Evolutionary conservation across 23 red algal species (phyloP).

Genomic region (Gracilaria domingensis): DNA sequence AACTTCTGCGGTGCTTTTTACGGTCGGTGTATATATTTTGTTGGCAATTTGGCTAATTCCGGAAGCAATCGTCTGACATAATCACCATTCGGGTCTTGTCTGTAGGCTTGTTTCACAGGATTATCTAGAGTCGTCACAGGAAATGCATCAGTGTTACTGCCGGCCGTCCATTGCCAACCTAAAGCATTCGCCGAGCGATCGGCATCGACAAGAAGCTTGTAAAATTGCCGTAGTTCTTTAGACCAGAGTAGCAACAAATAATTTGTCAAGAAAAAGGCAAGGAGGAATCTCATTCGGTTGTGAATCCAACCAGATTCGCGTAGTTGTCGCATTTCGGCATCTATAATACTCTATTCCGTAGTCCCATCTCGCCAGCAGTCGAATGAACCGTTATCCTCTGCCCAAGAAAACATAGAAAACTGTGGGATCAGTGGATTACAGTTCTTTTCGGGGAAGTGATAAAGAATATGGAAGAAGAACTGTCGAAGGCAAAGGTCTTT

Average conservation of each 20-base stretch:
- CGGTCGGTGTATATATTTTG: constrained; percentile 76
- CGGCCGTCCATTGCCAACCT: constrained; percentile 98
- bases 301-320: constrained; percentile 88
- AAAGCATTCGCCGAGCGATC: constrained; percentile 91
- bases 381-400: constrained; percentile 78
- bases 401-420: constrained; percentile 85
- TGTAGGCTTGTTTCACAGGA: constrained; percentile 58
- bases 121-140: constrained; percentile 84
- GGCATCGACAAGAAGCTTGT: constrained; percentile 81
- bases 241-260: constrained; percentile 95
- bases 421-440: constrained; percentile 81
- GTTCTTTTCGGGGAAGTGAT: constrained; percentile 84
- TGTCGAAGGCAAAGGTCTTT: constrained; percentile 94
- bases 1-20: constrained; percentile 83
- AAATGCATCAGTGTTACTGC: constrained; percentile 93
- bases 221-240: constrained; percentile 65
- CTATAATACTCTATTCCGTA: constrained; percentile 95
- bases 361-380: constrained; percentile 55
- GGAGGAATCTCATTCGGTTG: constrained; percentile 87
- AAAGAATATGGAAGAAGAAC: constrained; percentile 89
- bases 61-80: constrained; percentile 92
- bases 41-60: constrained; percentile 82
- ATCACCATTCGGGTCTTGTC: constrained; percentile 74
- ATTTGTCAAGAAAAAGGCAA: constrained; percentile 92
- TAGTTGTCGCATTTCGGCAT: constrained; percentile 98